Base-by-base conservation (phyloP, 2,329 filamentous ascomycete species). In the Apiospora hydei region DNA sequence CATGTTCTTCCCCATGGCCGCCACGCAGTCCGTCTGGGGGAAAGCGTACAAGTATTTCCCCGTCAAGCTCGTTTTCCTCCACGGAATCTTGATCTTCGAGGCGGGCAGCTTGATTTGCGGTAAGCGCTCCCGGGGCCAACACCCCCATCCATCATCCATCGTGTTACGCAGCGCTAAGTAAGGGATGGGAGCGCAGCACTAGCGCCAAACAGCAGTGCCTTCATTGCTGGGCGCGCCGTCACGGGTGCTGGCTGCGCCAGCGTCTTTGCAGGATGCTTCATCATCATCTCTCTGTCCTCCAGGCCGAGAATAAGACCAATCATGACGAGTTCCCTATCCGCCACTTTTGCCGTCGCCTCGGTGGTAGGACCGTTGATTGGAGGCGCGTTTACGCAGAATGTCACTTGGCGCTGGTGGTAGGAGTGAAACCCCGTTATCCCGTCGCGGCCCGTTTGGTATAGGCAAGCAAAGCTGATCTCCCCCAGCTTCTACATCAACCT, bases 61-160 rank as follows among this genome's bases (percentile, higher is more conserved):
- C 18, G 53, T 61, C 26, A 72, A 70, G 49, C 16, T 34, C 24
- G 51, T 69, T 0, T 72, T 70, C 10, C 34, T 72, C 4, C 10
- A 21, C 16, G 43, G 67, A 6, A 49, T 72, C 34, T 14, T 26
- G 18, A 57, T 72, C n/a, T 72, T 67, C 16, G 64, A 67, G 61
- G 4, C 86, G 0, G 86, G 86, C 1, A 84, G 82, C 3, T 72
- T 86, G 3, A 77, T 88, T 10, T 87, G 85, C 71, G 71, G 38
- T n/a, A 34, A 47, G 44, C 44, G 7, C 1, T 0, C 6, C 44
- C 44, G 6, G 6, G 14, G 7, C 16, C 44, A 46, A 18, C 1
- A 46, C 16, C 7, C 44, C 44, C 4, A 6, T 18, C 16, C 16
- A 46, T 4, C 16, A n/a, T n/a, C n/a, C n/a, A n/a, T n/a, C n/a